Evolutionary conservation across 305 asterid genomes (phyloP), one percentile per base, ranked within the genome.

Genomic region (Rubia balearica): DNA sequence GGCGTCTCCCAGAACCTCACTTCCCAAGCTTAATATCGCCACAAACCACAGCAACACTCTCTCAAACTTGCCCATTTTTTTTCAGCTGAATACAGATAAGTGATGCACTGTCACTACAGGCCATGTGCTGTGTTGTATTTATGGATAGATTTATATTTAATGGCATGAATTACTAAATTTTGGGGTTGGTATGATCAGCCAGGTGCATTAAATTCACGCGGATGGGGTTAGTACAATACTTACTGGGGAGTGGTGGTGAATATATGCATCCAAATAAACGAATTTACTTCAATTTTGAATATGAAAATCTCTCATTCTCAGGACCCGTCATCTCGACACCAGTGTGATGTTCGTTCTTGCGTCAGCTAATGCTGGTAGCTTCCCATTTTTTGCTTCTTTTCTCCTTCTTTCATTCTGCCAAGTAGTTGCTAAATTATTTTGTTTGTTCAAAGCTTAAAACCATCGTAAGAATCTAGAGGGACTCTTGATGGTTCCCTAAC

Each of bases 1-100:
- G 38, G 64, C 96, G 61, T 84, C 80, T 24, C 85, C 95, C 27
- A 38, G 55, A 11, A 67, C 86, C 71, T 64, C 81, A 66, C 61
- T 27, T 4, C 24, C 67, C n/a, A 77, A 53, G 67, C 42, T 69
- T 21, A 70, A 68, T 70, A 69, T 63, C 49, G 67, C 68, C 60
- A 57, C 38, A 10, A 24, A 43, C 69, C 68, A 9, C 57, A 70
- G 19, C 51, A 61, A 43, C 56, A 74, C 70, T 51, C 53, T 75
- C 55, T 51, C 67, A 10, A 78, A 10, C n/a, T 45, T 68, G 14
- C 59, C 33, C 27, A 33, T 9, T 43, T 24, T 33, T 9, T 4
- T 14, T 33, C n/a, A 12, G 33, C 40, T 16, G 24, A 55, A 10
- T 5, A 38, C 8, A 6, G 33, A 30, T 30, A 51, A 74, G 56